Evolutionary conservation across 768 basidiomycete genomes (phyloP).

Genomic region (Russula sp.): DNA sequence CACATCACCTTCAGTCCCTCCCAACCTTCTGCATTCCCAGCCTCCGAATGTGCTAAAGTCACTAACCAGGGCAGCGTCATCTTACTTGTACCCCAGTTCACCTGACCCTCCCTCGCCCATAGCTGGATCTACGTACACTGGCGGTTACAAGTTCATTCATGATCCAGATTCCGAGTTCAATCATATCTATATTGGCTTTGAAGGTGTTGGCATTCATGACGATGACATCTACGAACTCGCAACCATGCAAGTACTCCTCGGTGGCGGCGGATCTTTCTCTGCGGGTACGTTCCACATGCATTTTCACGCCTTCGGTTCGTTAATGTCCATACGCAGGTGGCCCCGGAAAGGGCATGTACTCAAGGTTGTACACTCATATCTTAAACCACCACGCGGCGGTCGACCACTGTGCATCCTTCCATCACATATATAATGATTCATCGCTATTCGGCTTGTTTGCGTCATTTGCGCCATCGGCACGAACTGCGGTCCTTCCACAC

Average conservation of each 20-base stretch:
- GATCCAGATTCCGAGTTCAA: conserved; percentile 67
- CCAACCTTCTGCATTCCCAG: conserved; percentile 49
- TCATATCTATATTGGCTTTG: conserved; percentile 89
- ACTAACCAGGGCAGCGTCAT: conserved; percentile 67
- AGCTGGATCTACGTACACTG: conserved; percentile 56
- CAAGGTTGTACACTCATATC: conserved; percentile 90
- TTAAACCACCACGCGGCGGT: conserved; percentile 90
- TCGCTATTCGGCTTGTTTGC: conserved; percentile 91
- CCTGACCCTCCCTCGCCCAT: conserved; percentile 11
- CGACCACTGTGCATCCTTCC: conserved; percentile 94
- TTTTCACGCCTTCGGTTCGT: background rate
- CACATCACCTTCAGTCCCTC: conserved; percentile 30
- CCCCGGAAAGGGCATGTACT: conserved; percentile 99
- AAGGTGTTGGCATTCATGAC: conserved; percentile 85
- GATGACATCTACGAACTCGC: conserved; percentile 90
- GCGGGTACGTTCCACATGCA: conserved; percentile 45
- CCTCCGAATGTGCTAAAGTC: conserved; percentile 54
- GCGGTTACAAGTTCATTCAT: conserved; percentile 68
- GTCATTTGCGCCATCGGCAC: conserved; percentile 61
- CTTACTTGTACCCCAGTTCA: conserved; percentile 50
- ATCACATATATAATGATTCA: conserved; percentile 94
- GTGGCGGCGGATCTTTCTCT: conserved; percentile 94
- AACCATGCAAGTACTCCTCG: conserved; percentile 89
- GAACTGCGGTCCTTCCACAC: conserved; percentile 64
- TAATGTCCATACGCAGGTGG: conserved; percentile 48